Base-by-base conservation (phyloP, 441 rosid species). In the Euphorbia celastroides region DNA sequence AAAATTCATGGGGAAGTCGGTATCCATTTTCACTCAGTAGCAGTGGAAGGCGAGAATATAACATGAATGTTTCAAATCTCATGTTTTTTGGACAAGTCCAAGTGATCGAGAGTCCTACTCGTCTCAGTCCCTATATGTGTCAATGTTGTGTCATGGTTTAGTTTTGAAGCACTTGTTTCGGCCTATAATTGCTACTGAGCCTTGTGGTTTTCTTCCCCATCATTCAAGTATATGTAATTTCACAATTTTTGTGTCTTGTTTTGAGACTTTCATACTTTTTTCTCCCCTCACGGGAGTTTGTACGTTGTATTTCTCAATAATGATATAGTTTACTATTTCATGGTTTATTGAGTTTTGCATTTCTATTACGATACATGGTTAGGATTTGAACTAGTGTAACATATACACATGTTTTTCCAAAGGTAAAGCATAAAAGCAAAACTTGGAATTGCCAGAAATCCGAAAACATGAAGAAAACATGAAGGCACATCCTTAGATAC, bases 1-100 rank as follows among this genome's bases (percentile, higher is more conserved):
- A 36, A 52, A 74, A 65, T 72, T 12, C 65, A 72, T 62, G 82
- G 81, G 84, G 79, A n/a, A n/a, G n/a, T n/a, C n/a, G n/a, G n/a
- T n/a, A n/a, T 69, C 50, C 51, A 50, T 36, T 62, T 70, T 65
- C 64, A 77, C 79, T 72, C 62, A 30, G 5, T 62, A 58, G 72
- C 80, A 44, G 52, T 54, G 22, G 7, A 42, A 50, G 20, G 65
- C 62, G 72, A 69, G 74, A 75, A 70, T 68, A 57, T 57, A 13
- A 73, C 75, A 72, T 69, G 84, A 75, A 79, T 52, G 14, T 62
- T 62, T 69, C n/a, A 16, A 11, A 38, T 36, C 77, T 77, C 83
- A 41, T 74, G 81, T n/a, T n/a, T n/a, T n/a, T n/a, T n/a, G 31
- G 56, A 62, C 7, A 66, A 57, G 82, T 73, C 66, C 64, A 31